Evolutionary conservation across 2,329 filamentous ascomycete species (phyloP).

Genomic region (Aspergillus japonicus): DNA sequence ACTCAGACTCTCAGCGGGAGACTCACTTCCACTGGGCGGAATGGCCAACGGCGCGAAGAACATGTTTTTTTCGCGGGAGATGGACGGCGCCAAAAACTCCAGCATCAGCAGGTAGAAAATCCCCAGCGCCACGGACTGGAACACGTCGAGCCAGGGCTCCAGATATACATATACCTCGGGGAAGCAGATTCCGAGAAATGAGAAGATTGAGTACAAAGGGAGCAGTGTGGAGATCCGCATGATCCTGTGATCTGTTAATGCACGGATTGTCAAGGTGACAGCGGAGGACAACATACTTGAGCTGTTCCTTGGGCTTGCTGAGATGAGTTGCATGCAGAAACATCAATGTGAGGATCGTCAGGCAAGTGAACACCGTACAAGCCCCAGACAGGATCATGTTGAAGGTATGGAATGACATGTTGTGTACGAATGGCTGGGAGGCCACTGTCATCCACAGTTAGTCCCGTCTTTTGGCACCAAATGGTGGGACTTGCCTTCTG

Average conservation of each 20-base stretch:
- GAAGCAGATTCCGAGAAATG: conserved; percentile 41
- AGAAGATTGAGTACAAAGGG: conserved; percentile 42
- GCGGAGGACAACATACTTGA: conserved; percentile 32
- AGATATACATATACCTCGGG: conserved; percentile 44
- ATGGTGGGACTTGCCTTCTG: not conserved
- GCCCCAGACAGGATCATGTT: conserved; percentile 40
- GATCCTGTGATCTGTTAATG: conserved; percentile 26
- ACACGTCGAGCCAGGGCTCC: conserved; percentile 39
- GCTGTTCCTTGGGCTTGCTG: conserved; percentile 44
- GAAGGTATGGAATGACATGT: conserved; percentile 32
- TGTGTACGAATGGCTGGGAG: conserved; percentile 17
- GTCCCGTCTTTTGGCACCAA: not conserved
- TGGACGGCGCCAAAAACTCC: conserved; percentile 42
- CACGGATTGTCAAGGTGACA: not conserved
- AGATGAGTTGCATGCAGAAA: conserved; percentile 39
- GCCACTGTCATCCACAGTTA: not conserved
- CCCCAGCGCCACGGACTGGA: conserved; percentile 44
- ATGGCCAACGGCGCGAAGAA: not conserved
- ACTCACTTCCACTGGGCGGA: not conserved
- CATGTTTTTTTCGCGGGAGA: conserved; percentile 4
- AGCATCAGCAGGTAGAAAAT: conserved; percentile 48
- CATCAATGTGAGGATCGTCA: conserved; percentile 34
- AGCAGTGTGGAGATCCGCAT: conserved; percentile 46
- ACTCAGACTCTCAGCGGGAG: not conserved
- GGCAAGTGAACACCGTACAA: conserved; percentile 32